A percentile compares a stretch with the other conserved stretches of the same genome.
phyloP scores from a whole-genome alignment of 495 filamentous ascomycete genomes.

The Astrothelium subdiscretum region DNA sequence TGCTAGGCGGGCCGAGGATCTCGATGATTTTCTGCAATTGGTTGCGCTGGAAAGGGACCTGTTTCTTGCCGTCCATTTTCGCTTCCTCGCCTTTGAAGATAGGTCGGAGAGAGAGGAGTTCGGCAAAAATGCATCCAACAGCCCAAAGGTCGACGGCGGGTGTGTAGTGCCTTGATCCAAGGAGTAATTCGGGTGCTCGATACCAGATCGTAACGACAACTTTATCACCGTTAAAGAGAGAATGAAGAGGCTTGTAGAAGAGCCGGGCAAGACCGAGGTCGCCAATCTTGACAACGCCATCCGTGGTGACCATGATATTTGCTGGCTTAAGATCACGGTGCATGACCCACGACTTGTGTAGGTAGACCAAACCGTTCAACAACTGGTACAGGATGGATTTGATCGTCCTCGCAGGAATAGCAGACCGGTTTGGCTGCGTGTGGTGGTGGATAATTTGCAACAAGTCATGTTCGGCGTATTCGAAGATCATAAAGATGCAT shows the following conservation, averaged over 20 bases:
- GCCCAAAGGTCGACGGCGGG: conserved; percentile 97
- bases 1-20: conserved; percentile 79
- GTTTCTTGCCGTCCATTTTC: conserved; percentile 97
- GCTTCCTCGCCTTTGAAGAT: conserved; percentile 99
- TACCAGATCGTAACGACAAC: conserved; percentile 99
- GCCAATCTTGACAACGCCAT: conserved; percentile 82
- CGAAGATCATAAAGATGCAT: conserved; percentile 99
- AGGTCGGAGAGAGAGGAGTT: conserved; percentile 77
- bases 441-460: conserved; percentile 98
- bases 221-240: conserved; percentile 88
- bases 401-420: conserved; percentile 78
- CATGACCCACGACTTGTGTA: conserved; percentile 94
- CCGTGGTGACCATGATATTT: conserved; percentile 95
- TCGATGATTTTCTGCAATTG: conserved; percentile 99
- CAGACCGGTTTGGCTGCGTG: conserved; percentile 71
- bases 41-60: conserved; percentile 91
- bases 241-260: conserved; percentile 86
- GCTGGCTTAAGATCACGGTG: conserved; percentile 95
- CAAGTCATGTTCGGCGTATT: conserved; percentile 94
- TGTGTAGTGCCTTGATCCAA: conserved; percentile 87
- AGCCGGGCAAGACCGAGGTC: conserved; percentile 85
- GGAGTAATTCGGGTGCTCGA: conserved; percentile 83
- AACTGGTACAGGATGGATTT: conserved; percentile 92
- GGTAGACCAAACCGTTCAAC: conserved; percentile 83
- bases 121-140: conserved; percentile 94